Percentiles rank a stretch among this genome's conserved stretches.
These are phyloP conservation scores for Viola odorata DNA, from an alignment of 345 rosid genomes.

Conservation along the genomic window DNA sequence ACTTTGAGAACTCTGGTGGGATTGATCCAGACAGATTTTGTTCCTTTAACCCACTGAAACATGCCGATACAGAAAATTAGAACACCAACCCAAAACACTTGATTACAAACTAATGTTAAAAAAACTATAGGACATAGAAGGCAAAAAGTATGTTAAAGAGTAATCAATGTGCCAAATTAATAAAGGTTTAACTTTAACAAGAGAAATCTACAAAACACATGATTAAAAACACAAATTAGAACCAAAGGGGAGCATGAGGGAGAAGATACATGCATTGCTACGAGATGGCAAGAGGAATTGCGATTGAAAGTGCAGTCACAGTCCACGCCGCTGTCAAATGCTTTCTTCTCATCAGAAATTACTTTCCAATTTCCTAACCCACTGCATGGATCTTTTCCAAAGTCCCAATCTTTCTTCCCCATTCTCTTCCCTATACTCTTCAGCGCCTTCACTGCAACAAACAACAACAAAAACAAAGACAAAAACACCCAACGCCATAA, in stretches of 20 bases:
- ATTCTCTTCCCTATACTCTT: slow-evolving; percentile 53
- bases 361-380: slow-evolving; percentile 55
- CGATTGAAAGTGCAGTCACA: slow-evolving; percentile 47
- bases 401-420: slow-evolving; percentile 73
- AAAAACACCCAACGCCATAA: neutral
- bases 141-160: no score
- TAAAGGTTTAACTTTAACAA: no score
- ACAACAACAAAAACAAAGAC: no score
- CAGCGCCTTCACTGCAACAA: slow-evolving; percentile 52
- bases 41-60: slow-evolving; percentile 54
- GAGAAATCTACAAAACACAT: no score
- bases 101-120: no score
- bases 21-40: slow-evolving; percentile 62
- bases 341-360: slow-evolving; percentile 19
- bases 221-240: neutral
- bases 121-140: no score
- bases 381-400: slow-evolving; percentile 68
- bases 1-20: slow-evolving; percentile 68
- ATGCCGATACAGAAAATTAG: slow-evolving; percentile 1
- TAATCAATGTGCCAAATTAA: no score
- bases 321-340: slow-evolving; percentile 46
- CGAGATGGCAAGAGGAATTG: slow-evolving; percentile 59
- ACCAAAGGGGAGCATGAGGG: neutral
- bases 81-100: neutral
- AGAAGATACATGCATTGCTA: slow-evolving; percentile 37